Evolutionary conservation across 225 moss, liverwort and hornwort species (phyloP).

Genomic region (Pleurozium schreberi): DNA sequence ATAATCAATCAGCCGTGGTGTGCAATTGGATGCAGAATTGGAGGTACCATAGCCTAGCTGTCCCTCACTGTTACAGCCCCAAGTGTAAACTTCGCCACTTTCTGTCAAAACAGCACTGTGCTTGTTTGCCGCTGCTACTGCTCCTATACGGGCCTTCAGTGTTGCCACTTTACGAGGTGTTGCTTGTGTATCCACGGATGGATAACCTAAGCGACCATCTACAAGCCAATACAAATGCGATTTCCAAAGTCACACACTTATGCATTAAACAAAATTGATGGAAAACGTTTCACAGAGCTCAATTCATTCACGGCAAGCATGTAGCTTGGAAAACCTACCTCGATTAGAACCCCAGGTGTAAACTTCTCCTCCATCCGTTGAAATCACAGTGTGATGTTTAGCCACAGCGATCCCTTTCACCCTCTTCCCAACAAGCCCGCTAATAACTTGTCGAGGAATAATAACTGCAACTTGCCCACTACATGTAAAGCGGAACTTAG

Average conservation of each 20-base stretch:
- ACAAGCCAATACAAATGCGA: slow-evolving; percentile 4
- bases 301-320: background rate
- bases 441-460: slow-evolving; percentile 63
- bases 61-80: slow-evolving; percentile 94
- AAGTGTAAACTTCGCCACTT: slow-evolving; percentile 79
- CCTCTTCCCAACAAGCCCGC: slow-evolving; percentile 64
- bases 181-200: slow-evolving; percentile 89
- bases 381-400: slow-evolving; percentile 91
- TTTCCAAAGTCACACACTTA: background rate
- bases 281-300: background rate
- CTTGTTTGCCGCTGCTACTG: slow-evolving; percentile 92
- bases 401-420: slow-evolving; percentile 84
- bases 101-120: slow-evolving; percentile 94
- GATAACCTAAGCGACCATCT: slow-evolving; percentile 98
- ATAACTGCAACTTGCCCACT: slow-evolving; percentile 99
- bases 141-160: slow-evolving; percentile 63
- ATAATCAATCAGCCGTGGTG: slow-evolving; percentile 71
- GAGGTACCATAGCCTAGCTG: slow-evolving; percentile 97
- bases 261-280: background rate
- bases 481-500: slow-evolving; percentile 6
- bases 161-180: slow-evolving; percentile 88
- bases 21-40: slow-evolving; percentile 81
- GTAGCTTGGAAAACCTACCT: slow-evolving; percentile 35
- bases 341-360: slow-evolving; percentile 99
- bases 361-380: slow-evolving; percentile 80